Conservation (phyloP, 805 yeast species). For the Candida nanaspora region DNA sequence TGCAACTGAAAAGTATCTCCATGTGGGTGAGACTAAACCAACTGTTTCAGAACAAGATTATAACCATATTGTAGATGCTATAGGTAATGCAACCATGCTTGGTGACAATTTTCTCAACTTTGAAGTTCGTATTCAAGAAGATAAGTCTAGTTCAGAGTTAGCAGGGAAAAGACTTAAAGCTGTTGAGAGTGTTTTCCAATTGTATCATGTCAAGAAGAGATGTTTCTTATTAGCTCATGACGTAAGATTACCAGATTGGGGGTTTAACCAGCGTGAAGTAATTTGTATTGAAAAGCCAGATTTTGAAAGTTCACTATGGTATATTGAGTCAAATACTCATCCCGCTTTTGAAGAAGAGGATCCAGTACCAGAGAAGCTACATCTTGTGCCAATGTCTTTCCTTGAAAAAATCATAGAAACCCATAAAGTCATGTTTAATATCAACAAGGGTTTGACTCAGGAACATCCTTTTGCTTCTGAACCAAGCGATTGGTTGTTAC, state of each 20-base stretch:
- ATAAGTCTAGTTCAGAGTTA: constrained; percentile 25
- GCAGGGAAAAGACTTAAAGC: constrained; percentile 39
- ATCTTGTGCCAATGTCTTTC: constrained; percentile 29
- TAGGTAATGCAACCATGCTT: constrained; percentile 52
- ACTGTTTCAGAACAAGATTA: constrained; percentile 90
- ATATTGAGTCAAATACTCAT: constrained; percentile 58
- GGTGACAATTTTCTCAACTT: constrained; percentile 71
- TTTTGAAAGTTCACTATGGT: constrained; percentile 63
- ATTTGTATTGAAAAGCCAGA: constrained; percentile 75
- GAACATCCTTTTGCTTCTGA: constrained; percentile 43
- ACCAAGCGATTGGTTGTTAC: constrained; percentile 61
- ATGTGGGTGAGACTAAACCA: constrained; percentile 67
- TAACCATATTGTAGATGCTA: constrained; percentile 57
- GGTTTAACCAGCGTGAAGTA: constrained; percentile 78
- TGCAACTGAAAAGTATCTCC: constrained; percentile 57
- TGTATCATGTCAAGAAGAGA: constrained; percentile 56
- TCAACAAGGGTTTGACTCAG: constrained; percentile 39
- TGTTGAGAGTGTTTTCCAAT: constrained; percentile 61
- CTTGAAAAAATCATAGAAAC: constrained; percentile 46
- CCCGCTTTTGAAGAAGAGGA: constrained; percentile 35
- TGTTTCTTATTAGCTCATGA: constrained; percentile 75
- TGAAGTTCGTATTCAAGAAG: constrained; percentile 45
- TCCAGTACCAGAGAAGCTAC: constrained; percentile 21
- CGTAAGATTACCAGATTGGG: constrained; percentile 74
- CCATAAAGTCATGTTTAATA: constrained; percentile 48